Evolutionary conservation across 768 basidiomycete species (phyloP), one percentile per base, ranked within the genome.

Genomic region (Lentinula lateritia): DNA sequence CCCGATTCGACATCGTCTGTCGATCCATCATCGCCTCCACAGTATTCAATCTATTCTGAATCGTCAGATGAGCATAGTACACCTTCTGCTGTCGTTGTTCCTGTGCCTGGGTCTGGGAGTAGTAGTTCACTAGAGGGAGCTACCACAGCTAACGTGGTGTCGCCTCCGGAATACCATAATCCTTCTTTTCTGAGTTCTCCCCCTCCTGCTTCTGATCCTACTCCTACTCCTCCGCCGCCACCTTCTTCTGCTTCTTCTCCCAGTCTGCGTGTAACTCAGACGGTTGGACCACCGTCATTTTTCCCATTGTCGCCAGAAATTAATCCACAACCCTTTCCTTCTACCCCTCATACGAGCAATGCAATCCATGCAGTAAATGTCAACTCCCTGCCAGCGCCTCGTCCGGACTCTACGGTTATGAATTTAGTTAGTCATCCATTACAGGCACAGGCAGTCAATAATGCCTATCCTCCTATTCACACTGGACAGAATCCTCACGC

Each of bases 71-170:
- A 55, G 9, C 34, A 61, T 66, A 4, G 69, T 70, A 4, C 70
- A 69, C 61, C 58, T 67, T 23, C 50, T 54, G 4, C 53, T 58
- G 52, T 32, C 18, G 32, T 18, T 2, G 34, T 13, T 35, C 15
- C 53, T 8, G 36, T 2, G 34, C n/a, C 18, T 45, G 50, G 28
- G 3, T 28, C 28, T 28, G 28, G 3, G 2, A 28, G 28, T 28
- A 28, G 62, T 5, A 53, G 52, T 13, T 35, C 61, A 54, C 58
- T 58, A 16, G 50, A 58, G 10, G 50, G 56, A 28, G 3, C 28
- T 28, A 61, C 42, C 67, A 60, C n/a, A 63, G 63, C 52, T 68
- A 68, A 63, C 65, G 65, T 50, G 20, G n/a, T 16, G 15, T 45
- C 43, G 16, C 48, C 48, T 50, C 48, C 48, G 15, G 48, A 34